Conservation (phyloP, 768 basidiomycete genomes). For the Flagelloscypha sp. region DNA sequence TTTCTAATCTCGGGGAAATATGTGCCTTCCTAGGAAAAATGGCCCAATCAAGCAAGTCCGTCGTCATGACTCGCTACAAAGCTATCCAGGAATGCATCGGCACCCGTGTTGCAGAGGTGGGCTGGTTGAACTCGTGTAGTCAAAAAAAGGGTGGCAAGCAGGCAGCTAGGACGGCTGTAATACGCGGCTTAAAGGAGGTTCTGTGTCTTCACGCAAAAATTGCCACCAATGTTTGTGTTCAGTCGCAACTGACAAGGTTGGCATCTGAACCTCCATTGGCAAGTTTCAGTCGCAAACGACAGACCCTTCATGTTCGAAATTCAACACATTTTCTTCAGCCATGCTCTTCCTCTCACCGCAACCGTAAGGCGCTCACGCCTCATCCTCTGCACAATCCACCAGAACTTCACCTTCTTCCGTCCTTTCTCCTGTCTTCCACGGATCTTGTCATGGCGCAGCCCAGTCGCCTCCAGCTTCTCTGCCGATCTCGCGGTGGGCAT, state of each 20-base stretch:
- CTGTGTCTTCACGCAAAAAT: too few relatives aligned
- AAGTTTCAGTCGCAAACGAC: constrained; percentile 23
- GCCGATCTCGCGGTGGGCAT: constrained; percentile 48
- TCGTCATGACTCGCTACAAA: constrained; percentile 66
- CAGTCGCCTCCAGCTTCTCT: constrained; percentile 61
- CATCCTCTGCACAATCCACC: constrained; percentile 7
- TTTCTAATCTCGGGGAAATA: constrained; percentile 48
- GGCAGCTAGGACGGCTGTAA: too few relatives aligned
- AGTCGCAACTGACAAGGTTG: too few relatives aligned
- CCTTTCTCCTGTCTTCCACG: constrained; percentile 35
- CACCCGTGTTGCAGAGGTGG: constrained; percentile 53
- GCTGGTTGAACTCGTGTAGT: constrained; percentile 57
- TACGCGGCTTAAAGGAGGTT: too few relatives aligned
- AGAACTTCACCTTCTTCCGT: constrained; percentile 31
- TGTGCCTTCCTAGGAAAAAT: constrained; percentile 47
- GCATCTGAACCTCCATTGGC: too few relatives aligned
- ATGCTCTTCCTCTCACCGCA: constrained; percentile 8
- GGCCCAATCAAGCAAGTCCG: constrained; percentile 39
- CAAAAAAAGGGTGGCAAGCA: constrained; percentile 38
- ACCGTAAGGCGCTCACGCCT: constrained; percentile 2
- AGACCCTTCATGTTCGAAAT: constrained; percentile 47
- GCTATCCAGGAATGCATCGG: constrained; percentile 51
- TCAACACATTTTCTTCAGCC: constrained; percentile 40
- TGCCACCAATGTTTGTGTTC: too few relatives aligned
- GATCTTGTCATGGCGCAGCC: constrained; percentile 27